Percentiles rank a stretch among this genome's conserved stretches.
These are phyloP conservation scores for Bryoglossum gracile DNA, from an alignment of 495 filamentous ascomycete species.

Conservation along the genomic window DNA sequence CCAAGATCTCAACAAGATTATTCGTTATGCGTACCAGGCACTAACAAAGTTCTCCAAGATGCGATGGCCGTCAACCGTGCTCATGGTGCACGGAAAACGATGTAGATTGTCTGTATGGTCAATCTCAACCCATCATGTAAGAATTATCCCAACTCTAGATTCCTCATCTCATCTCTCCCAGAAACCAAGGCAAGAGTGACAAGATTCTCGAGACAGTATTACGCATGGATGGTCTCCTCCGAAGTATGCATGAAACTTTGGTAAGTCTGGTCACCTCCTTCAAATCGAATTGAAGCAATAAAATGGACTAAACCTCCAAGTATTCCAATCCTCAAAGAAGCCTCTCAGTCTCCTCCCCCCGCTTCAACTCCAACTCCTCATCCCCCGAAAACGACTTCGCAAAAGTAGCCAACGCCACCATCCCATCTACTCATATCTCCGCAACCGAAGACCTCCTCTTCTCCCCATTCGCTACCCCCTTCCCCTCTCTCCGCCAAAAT, in stretches of 20 bases:
- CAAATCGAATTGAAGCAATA: not conserved
- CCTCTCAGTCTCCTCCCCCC: slow-evolving; percentile 4
- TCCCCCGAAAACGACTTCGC: slow-evolving; percentile 15
- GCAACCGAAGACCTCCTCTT: slow-evolving; percentile 30
- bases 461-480: slow-evolving; percentile 27
- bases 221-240: slow-evolving; percentile 25
- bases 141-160: not conserved
- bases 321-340: slow-evolving; percentile 12
- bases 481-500: slow-evolving; percentile 26
- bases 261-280: not conserved
- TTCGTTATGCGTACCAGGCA: no score
- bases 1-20: no score
- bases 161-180: not conserved
- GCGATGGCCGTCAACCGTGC: slow-evolving; percentile 31
- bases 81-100: slow-evolving; percentile 24
- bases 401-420: slow-evolving; percentile 28
- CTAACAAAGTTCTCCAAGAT: slow-evolving; percentile 14
- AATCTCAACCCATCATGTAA: slow-evolving; percentile 14
- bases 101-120: slow-evolving; percentile 30
- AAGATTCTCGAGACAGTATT: slow-evolving; percentile 30
- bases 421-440: slow-evolving; percentile 28
- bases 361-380: slow-evolving; percentile 9
- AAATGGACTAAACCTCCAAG: not conserved
- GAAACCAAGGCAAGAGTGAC: slow-evolving; percentile 30
- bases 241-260: slow-evolving; percentile 11